Evolutionary conservation across 2,329 filamentous ascomycete genomes (phyloP).

Genomic region (Alternaria panax): DNA sequence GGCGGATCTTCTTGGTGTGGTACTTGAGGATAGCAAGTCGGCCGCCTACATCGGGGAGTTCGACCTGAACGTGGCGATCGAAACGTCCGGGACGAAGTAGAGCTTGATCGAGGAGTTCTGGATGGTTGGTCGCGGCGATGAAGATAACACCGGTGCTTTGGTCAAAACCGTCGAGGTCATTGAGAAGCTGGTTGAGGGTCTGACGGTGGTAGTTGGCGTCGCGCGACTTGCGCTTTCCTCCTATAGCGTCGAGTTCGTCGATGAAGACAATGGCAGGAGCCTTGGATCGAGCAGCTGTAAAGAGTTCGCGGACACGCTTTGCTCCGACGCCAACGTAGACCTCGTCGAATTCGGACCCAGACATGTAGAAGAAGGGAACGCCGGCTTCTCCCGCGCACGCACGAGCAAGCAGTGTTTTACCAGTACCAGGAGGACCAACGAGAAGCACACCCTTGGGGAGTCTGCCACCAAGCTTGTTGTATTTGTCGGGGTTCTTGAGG

Average conservation of each 20-base stretch:
- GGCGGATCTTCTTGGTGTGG: slow-evolving; percentile 90
- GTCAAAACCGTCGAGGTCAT: slow-evolving; percentile 95
- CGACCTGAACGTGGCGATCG: slow-evolving; percentile 88
- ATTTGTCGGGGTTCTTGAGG: slow-evolving; percentile 88
- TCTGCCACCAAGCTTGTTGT: slow-evolving; percentile 93
- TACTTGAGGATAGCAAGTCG: slow-evolving; percentile 92
- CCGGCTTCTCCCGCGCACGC: slow-evolving; percentile 96
- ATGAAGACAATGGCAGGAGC: slow-evolving; percentile 94
- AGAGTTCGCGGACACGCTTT: slow-evolving; percentile 95
- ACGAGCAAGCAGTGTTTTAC: slow-evolving; percentile 93
- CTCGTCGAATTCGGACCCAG: slow-evolving; percentile 97
- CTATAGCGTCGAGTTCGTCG: slow-evolving; percentile 92
- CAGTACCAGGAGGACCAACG: slow-evolving; percentile 93
- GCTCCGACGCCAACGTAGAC: slow-evolving; percentile 97
- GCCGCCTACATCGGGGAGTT: slow-evolving; percentile 89
- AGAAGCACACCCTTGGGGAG: slow-evolving; percentile 95
- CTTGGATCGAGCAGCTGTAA: slow-evolving; percentile 81
- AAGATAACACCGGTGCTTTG: slow-evolving; percentile 95
- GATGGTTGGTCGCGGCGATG: slow-evolving; percentile 95
- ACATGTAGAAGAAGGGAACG: slow-evolving; percentile 99
- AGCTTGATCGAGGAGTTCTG: slow-evolving; percentile 91
- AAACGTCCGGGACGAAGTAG: slow-evolving; percentile 93
- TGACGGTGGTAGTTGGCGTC: slow-evolving; percentile 97
- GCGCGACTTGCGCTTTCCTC: slow-evolving; percentile 88
- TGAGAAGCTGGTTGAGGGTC: slow-evolving; percentile 95